Base-by-base conservation (phyloP, 1,139 yeast species). In the Pichia sp. region DNA sequence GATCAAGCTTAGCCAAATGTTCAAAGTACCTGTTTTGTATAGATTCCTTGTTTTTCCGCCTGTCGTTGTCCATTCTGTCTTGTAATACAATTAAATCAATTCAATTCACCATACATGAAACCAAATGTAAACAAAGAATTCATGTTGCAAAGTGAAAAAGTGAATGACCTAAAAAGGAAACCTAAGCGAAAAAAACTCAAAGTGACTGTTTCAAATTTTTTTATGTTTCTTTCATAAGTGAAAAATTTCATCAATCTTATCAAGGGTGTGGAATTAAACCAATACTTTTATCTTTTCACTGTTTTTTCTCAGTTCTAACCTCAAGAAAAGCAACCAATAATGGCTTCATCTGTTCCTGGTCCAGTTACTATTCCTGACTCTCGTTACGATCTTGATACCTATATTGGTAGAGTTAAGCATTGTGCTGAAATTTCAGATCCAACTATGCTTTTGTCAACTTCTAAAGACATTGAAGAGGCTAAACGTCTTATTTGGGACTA, bases 401-500 rank as follows among this genome's bases (percentile, higher is more conserved):
- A 93, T 69, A 79, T 87, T 84, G 99, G 99, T 16, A 79, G 99
- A 62, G 98, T 93, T 50, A 80, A 81, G 66, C 98, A 93, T 67
- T 88, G 96, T 70, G 90, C 96, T 13, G 95, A 86, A 59, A 86
- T 93, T 53, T 84, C 96, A 1, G 96, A 90, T 64, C 99, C 98
- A 27, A 73, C 90, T 42, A 93, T 89, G 93, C 74, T 93, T 50
- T 73, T 93, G 52, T 87, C 86, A 61, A 80, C 95, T 1, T 63
- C 80, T 7, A 65, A 70, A 9, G 90, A 87, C 57, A 77, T 93
- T 44, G 80, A 76, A 49, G 63, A 68, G 16, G 89, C 98, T 39
- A 84, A 81, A 62, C 64, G 77, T 48, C 68, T 83, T 59, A 74
- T 93, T 45, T 78, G 87, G 70, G 83, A 83, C 55, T 91, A 83